Evolutionary conservation across 176 grass and related monocot species (phyloP).

Genomic region (Guadua angustifolia): DNA sequence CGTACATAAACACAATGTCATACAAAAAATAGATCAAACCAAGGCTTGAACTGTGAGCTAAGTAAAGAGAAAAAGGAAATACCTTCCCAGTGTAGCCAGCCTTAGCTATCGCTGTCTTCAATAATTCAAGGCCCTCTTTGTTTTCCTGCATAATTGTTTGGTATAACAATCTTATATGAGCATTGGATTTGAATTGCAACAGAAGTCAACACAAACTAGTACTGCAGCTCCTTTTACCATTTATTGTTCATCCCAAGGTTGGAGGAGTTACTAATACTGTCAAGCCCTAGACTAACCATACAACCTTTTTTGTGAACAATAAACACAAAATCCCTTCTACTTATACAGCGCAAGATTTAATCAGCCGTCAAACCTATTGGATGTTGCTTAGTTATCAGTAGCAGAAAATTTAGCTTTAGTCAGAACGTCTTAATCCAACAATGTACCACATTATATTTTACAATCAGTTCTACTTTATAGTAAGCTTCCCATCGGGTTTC

Average conservation of each 20-base stretch:
- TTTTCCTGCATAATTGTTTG: constrained; percentile 67
- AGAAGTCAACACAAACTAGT: not conserved
- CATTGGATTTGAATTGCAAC: not conserved
- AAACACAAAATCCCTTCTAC: not conserved
- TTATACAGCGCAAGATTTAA: not conserved
- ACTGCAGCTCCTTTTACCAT: not conserved
- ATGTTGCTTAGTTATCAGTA: not conserved
- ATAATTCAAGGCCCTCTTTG: constrained; percentile 93
- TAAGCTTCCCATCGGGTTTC: not conserved
- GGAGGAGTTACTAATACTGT: not conserved
- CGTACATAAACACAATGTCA: not conserved
- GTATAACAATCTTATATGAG: not conserved
- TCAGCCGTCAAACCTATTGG: not conserved
- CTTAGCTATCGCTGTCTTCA: constrained; percentile 90
- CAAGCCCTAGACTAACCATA: not conserved
- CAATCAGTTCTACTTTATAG: not conserved
- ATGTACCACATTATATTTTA: not conserved
- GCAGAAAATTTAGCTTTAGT: not conserved
- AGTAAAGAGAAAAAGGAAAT: not conserved
- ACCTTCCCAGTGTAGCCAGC: constrained; percentile 96
- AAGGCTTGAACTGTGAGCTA: not conserved
- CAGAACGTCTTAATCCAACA: not conserved
- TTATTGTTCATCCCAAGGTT: not conserved
- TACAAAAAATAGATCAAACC: not conserved
- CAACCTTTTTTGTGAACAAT: not conserved